Percentiles rank a stretch among this genome's conserved stretches.
Evolutionary conservation across 345 rosid genomes (phyloP).

Genomic region (Euclidium syriacum): DNA sequence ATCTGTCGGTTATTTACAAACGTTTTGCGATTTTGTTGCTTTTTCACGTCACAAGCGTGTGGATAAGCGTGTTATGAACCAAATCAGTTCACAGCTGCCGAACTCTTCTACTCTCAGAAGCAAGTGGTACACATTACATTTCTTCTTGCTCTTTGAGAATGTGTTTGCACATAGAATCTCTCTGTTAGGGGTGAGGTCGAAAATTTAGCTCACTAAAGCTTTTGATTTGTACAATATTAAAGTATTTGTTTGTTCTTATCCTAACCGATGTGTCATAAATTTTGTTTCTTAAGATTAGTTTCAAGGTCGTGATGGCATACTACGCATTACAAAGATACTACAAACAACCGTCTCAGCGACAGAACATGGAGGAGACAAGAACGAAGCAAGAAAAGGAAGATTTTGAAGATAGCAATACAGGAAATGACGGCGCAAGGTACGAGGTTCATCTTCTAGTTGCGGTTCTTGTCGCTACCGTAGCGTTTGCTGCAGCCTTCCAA

Average conservation of each 20-base stretch:
- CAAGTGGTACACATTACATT: slow-evolving; percentile 21
- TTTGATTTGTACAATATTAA: no score
- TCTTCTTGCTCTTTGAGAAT: neutral
- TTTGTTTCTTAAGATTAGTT: slow-evolving; percentile 4
- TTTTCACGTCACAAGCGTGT: slow-evolving; percentile 21
- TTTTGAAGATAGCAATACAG: neutral
- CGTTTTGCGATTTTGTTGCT: neutral
- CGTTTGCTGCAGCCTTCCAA: slow-evolving; percentile 25
- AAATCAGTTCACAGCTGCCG: slow-evolving; percentile 24
- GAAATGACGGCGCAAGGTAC: slow-evolving; percentile 6
- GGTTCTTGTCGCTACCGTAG: slow-evolving; percentile 23
- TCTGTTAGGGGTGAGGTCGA: no score
- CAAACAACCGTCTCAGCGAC: slow-evolving; percentile 6
- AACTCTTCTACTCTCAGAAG: slow-evolving; percentile 26
- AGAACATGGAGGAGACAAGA: slow-evolving; percentile 5
- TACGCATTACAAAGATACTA: slow-evolving; percentile 9
- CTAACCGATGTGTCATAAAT: neutral
- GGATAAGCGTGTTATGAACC: slow-evolving; percentile 32
- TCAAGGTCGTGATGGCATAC: neutral
- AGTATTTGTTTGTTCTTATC: neutral
- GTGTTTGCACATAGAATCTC: neutral
- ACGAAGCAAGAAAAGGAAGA: neutral
- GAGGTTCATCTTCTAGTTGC: slow-evolving; percentile 25
- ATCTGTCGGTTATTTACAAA: slow-evolving; percentile 33
- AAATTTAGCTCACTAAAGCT: no score